Evolutionary conservation across 179 eudicot genomes (phyloP).

Genomic region (Heliamphora pulchella): DNA sequence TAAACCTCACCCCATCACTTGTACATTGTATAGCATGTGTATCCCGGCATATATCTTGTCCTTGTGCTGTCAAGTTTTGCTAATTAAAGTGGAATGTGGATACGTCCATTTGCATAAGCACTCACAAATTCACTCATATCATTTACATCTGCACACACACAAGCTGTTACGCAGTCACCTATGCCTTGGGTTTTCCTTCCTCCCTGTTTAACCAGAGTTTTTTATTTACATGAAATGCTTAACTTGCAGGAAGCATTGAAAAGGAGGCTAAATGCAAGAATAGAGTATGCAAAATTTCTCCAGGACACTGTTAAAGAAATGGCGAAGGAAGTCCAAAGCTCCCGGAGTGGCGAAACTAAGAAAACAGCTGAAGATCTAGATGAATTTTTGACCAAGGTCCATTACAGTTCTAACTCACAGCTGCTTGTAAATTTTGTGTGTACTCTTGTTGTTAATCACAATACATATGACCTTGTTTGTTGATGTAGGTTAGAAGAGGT

Average conservation of each 20-base stretch:
- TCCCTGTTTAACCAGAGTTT: background rate
- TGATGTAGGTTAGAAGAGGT: constrained; percentile 72
- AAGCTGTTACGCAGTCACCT: background rate
- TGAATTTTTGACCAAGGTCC: constrained; percentile 76
- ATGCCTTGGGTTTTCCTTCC: background rate
- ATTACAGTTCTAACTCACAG: background rate
- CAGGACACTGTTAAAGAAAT: constrained; percentile 84
- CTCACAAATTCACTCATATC: background rate
- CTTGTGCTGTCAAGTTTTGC: background rate
- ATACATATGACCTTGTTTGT: background rate
- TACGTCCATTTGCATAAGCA: background rate
- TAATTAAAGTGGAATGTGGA: background rate
- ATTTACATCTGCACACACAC: constrained; percentile 4
- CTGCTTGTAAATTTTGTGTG: background rate
- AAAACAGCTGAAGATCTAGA: constrained; percentile 93
- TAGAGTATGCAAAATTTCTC: constrained; percentile 94
- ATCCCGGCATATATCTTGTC: background rate
- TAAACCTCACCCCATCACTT: too few relatives aligned
- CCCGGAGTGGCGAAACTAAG: constrained; percentile 75
- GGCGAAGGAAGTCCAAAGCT: constrained; percentile 88
- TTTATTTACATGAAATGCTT: constrained; percentile 5
- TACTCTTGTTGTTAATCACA: background rate
- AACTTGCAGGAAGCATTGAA: constrained; percentile 64
- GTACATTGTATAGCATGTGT: background rate
- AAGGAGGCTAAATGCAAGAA: constrained; percentile 75